Conservation (phyloP, 1,284 basidiomycete species). For the Golubevia sp. region DNA sequence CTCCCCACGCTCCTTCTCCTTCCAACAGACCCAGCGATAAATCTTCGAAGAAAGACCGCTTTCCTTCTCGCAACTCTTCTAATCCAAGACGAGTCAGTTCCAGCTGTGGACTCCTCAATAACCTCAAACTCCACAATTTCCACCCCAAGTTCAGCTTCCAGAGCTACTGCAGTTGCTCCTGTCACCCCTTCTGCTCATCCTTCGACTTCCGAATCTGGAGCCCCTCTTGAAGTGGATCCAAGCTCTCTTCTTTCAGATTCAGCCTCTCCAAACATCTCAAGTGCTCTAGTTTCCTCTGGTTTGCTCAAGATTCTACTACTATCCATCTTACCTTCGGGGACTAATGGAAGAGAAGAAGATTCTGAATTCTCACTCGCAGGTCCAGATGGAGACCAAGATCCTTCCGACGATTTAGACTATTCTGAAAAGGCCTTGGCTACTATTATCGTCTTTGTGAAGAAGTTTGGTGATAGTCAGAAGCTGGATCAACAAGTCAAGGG, state of each 20-base stretch:
- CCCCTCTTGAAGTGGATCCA: conserved; percentile 55
- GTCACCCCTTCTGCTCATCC: too few relatives aligned
- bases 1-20: too few relatives aligned
- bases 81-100: conserved; percentile 64
- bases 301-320: conserved; percentile 42
- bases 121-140: conserved; percentile 14
- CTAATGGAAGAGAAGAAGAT: conserved; percentile 13
- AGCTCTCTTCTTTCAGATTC: conserved; percentile 27
- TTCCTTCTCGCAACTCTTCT: conserved; percentile 83
- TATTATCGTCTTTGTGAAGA: conserved; percentile 61
- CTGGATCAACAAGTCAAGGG: conserved; percentile 49
- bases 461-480: conserved; percentile 21
- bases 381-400: conserved; percentile 69
- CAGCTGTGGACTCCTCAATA: conserved; percentile 60
- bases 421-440: conserved; percentile 78
- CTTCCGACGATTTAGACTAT: conserved; percentile 74
- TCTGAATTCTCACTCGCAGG: conserved; percentile 66
- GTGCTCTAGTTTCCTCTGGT: conserved; percentile 46
- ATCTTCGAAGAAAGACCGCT: conserved; percentile 78
- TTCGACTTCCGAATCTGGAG: conserved; percentile 65
- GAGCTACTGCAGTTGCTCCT: conserved; percentile 66
- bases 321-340: conserved; percentile 26
- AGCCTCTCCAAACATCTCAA: conserved; percentile 40
- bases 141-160: conserved; percentile 61
- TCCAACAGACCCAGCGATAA: conserved; percentile 73